Conservation (phyloP, 805 yeast genomes). For the Pichia scutulata region DNA sequence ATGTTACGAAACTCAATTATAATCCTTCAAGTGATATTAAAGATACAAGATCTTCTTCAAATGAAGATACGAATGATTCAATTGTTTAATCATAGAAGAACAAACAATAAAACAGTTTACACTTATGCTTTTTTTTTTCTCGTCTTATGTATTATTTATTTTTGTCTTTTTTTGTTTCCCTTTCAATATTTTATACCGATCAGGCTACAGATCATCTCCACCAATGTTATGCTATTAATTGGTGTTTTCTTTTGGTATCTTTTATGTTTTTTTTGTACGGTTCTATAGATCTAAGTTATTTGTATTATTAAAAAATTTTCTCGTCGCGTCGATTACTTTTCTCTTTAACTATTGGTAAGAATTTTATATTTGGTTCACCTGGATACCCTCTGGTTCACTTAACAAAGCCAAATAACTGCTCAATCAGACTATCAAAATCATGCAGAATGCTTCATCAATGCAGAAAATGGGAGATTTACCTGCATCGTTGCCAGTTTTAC, state of each 20-base stretch:
- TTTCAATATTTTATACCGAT: neutral
- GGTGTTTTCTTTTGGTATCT: neutral
- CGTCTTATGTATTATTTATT: neutral
- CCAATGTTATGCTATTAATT: neutral
- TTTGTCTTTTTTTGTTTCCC: neutral
- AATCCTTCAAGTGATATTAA: neutral
- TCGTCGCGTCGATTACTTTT: neutral
- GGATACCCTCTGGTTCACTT: too few relatives aligned
- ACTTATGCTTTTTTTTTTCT: neutral
- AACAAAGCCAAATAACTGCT: neutral
- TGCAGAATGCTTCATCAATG: neutral
- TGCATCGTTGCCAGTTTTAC: neutral
- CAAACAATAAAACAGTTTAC: neutral
- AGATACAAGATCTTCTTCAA: constrained; percentile 1
- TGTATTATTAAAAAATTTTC: neutral
- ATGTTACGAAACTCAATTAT: constrained; percentile 20
- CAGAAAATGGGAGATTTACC: neutral
- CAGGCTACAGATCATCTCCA: neutral
- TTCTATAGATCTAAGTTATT: neutral
- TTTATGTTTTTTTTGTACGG: neutral
- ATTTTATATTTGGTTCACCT: neutral
- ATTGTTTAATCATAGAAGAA: constrained; percentile 2
- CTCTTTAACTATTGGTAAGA: too few relatives aligned
- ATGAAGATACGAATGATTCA: neutral
- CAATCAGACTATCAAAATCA: neutral